Conservation (phyloP, 805 yeast genomes). For the Barnettozyma populi region DNA sequence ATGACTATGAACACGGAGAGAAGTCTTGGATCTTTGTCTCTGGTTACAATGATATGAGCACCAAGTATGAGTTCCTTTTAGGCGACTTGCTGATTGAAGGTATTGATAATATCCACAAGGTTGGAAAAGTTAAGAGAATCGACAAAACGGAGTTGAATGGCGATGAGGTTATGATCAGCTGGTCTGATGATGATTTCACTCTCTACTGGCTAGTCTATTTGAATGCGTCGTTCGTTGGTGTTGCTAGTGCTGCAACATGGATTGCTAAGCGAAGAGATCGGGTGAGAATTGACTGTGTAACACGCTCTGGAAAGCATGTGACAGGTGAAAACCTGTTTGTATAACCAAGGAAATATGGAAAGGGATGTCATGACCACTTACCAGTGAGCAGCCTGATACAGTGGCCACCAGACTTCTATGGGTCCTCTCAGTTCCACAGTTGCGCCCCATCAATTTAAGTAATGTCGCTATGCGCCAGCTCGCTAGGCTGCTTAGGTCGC, state of each 20-base stretch:
- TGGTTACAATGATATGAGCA: slow-evolving; percentile 11
- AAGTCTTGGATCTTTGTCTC: slow-evolving; percentile 26
- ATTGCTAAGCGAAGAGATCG: slow-evolving; percentile 12
- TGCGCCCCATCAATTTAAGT: not conserved
- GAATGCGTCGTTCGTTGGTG: slow-evolving; percentile 27
- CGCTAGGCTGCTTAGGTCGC: no score
- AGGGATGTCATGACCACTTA: no score
- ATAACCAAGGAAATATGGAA: not conserved
- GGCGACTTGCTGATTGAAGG: slow-evolving; percentile 24
- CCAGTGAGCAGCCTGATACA: no score
- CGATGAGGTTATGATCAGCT: slow-evolving; percentile 18
- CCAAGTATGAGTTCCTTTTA: slow-evolving; percentile 15
- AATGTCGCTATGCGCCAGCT: no score
- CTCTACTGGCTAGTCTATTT: slow-evolving; percentile 29
- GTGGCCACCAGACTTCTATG: no score
- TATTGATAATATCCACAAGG: not conserved
- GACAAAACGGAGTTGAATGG: slow-evolving; percentile 6
- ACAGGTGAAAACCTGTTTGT: slow-evolving; percentile 18
- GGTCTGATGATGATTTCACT: slow-evolving; percentile 18
- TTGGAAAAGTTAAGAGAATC: slow-evolving; percentile 1
- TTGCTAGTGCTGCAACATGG: slow-evolving; percentile 9
- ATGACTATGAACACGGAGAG: slow-evolving; percentile 3
- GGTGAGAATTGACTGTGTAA: slow-evolving; percentile 19
- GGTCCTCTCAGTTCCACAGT: not conserved
- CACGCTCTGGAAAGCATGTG: slow-evolving; percentile 18